Evolutionary conservation across 1,284 basidiomycete genomes (phyloP).

Genomic region (Trichosporon coremiiforme): DNA sequence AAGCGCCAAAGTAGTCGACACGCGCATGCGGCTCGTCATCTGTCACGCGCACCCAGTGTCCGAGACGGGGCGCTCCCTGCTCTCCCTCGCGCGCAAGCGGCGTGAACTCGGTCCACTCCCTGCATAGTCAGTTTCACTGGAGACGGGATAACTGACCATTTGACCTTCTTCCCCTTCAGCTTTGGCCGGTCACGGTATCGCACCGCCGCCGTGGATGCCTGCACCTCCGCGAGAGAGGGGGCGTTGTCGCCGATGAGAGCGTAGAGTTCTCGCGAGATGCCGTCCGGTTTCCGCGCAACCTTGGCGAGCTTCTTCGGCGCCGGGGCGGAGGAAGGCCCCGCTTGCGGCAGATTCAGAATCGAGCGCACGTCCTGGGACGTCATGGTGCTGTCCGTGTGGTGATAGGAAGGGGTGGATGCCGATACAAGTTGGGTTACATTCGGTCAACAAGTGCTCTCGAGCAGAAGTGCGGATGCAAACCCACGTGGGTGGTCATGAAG

Average conservation of each 20-base stretch:
- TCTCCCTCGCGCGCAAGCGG: constrained; percentile 38
- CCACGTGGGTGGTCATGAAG: background rate
- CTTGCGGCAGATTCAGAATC: constrained; percentile 66
- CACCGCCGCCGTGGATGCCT: constrained; percentile 58
- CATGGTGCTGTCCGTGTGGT: constrained; percentile 32
- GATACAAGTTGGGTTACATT: constrained; percentile 41
- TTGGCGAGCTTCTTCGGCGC: constrained; percentile 52
- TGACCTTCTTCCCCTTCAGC: constrained; percentile 59
- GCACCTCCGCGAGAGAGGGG: constrained; percentile 66
- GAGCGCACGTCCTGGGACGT: constrained; percentile 76
- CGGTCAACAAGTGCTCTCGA: background rate
- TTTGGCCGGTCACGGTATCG: constrained; percentile 80
- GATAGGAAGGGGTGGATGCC: constrained; percentile 4
- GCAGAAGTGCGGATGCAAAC: background rate
- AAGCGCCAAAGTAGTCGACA: constrained; percentile 50
- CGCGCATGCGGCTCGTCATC: constrained; percentile 42
- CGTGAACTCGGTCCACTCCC: constrained; percentile 74
- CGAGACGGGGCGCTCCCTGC: constrained; percentile 32
- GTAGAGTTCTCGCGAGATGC: constrained; percentile 90
- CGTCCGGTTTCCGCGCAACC: constrained; percentile 67
- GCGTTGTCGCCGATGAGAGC: constrained; percentile 90
- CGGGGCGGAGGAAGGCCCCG: constrained; percentile 39
- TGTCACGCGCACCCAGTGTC: constrained; percentile 50
- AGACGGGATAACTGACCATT: constrained; percentile 59
- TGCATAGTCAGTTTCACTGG: constrained; percentile 45